These are phyloP conservation scores for Hygrocybe punicea DNA, from an alignment of 768 basidiomycete genomes.

Conservation along the genomic window DNA sequence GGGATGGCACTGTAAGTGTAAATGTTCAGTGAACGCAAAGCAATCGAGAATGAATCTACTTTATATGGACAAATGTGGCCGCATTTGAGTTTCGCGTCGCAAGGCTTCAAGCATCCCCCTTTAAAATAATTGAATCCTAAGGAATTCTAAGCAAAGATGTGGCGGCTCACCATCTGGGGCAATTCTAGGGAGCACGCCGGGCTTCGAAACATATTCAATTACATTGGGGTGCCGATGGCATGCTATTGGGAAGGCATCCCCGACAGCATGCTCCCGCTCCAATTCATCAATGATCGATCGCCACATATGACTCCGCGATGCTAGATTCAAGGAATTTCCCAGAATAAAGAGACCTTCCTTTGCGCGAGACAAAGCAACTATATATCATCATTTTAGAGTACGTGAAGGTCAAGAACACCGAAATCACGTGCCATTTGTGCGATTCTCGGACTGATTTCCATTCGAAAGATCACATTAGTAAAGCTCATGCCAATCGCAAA, in stretches of 20 bases:
- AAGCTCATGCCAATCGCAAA: not conserved
- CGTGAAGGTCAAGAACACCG: not conserved
- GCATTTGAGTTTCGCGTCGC: constrained; percentile 50
- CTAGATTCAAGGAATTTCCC: constrained; percentile 59
- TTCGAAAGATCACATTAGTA: not conserved
- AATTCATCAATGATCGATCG: constrained; percentile 53
- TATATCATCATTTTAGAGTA: constrained; percentile 3
- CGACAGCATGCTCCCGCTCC: constrained; percentile 44
- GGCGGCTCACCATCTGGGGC: constrained; percentile 53
- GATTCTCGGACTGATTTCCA: constrained; percentile 47
- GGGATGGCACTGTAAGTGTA: constrained; percentile 49
- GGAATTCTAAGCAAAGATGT: not conserved
- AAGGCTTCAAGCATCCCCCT: constrained; percentile 65
- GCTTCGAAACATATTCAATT: constrained; percentile 41
- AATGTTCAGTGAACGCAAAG: not conserved
- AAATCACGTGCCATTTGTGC: constrained; percentile 46
- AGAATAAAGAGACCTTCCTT: constrained; percentile 71
- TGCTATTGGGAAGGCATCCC: constrained; percentile 51
- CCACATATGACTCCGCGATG: constrained; percentile 57
- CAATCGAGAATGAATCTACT: constrained; percentile 29
- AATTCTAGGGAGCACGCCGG: constrained; percentile 47
- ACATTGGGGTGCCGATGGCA: constrained; percentile 55
- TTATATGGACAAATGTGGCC: constrained; percentile 65
- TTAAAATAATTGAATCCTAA: not conserved
- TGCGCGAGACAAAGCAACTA: constrained; percentile 71